Conservation (phyloP, 1,284 basidiomycete genomes). For the Xerocomus minutiporus region DNA sequence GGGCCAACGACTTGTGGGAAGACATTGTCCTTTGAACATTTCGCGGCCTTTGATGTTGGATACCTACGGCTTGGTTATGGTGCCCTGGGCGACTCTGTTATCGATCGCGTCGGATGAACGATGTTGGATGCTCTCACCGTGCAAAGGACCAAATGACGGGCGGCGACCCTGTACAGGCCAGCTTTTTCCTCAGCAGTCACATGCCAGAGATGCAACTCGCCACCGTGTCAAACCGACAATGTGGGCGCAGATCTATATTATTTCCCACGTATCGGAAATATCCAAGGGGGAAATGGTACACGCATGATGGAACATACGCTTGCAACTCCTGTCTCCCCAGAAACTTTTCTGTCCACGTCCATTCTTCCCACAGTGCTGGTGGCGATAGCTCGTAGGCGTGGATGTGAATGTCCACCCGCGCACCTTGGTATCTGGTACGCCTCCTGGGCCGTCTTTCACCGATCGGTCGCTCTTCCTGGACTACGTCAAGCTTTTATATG, state of each 20-base stretch:
- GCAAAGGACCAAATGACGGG: conserved; percentile 1
- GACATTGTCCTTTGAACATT: conserved; percentile 9
- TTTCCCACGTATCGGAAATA: conserved; percentile 18
- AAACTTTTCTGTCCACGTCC: conserved; percentile 22
- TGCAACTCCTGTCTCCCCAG: conserved; percentile 12
- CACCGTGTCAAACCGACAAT: conserved; percentile 14
- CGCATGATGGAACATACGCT: too few relatives aligned
- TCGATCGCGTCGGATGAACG: too few relatives aligned
- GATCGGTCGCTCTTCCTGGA: too few relatives aligned
- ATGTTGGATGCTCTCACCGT: too few relatives aligned
- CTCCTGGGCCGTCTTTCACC: too few relatives aligned
- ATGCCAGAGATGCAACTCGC: conserved; percentile 17
- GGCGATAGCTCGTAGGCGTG: too few relatives aligned
- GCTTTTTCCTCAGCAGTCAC: conserved; percentile 9
- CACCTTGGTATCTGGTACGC: too few relatives aligned
- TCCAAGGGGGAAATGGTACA: background rate
- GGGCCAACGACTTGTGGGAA: conserved; percentile 15
- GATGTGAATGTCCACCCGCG: too few relatives aligned
- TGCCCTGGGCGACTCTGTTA: conserved; percentile 6
- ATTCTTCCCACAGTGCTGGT: too few relatives aligned
- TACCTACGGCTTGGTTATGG: conserved; percentile 6
- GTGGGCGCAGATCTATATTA: conserved; percentile 12
- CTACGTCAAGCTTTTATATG: too few relatives aligned
- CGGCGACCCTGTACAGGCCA: conserved; percentile 1
- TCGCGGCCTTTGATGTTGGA: conserved; percentile 13